These are phyloP conservation scores for Botrytis galanthina DNA, from an alignment of 2,329 filamentous ascomycete species.

Conservation along the genomic window DNA sequence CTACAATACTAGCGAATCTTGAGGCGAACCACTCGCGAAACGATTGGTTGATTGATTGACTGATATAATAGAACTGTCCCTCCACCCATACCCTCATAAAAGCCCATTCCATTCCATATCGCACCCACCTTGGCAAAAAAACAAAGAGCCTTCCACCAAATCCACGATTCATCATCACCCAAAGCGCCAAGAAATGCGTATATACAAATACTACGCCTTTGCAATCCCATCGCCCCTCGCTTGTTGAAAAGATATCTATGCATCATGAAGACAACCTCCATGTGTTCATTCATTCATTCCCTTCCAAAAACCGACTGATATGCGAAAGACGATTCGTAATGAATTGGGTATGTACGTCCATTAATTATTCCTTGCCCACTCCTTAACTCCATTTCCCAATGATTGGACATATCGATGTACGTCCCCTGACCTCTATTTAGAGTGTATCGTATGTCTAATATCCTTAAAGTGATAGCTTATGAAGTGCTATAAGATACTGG, in stretches of 20 bases:
- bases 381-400: conserved; percentile 14
- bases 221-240: neutral
- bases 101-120: neutral
- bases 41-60: neutral
- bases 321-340: conserved; percentile 5
- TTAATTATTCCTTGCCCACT: neutral
- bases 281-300: neutral
- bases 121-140: neutral
- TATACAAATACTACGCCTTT: conserved; percentile 13
- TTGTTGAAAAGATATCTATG: neutral
- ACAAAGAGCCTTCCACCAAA: neutral
- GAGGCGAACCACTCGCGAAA: neutral
- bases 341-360: conserved; percentile 12
- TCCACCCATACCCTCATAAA: neutral
- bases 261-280: neutral
- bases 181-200: conserved; percentile 16
- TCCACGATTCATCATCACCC: neutral
- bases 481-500: neutral
- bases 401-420: neutral
- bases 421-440: neutral
- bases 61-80: neutral
- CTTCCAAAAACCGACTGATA: neutral
- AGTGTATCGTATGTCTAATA: neutral
- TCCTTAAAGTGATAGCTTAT: neutral
- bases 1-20: neutral